Evolutionary conservation across 1,139 yeast genomes (phyloP), one percentile per base, ranked within the genome.

Genomic region (Pichia sp.): DNA sequence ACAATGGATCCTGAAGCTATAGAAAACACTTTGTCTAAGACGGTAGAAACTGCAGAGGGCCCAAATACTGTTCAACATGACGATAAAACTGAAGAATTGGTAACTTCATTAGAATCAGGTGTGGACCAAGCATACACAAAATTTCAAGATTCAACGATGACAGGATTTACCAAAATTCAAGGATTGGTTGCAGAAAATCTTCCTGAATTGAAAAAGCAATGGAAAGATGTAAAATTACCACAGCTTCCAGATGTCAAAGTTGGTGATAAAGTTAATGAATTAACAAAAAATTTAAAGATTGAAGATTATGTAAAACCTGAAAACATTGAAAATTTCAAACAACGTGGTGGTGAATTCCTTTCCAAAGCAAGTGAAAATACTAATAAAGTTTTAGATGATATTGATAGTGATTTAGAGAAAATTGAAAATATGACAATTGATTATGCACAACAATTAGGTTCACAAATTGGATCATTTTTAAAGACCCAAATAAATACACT

Each of bases 341-440:
- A 67, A 69, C 52, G 73, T 68, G 55, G 68, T 63, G 40, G 56
- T 56, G 47, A 65, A 62, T 31, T 53, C 42, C 55, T 73, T 27
- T 57, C 60, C 11, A 60, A 64, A 41, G 56, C 73, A 34, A 60
- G 70, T 32, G 58, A 60, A 31, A 76, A 74, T 53, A 86, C 90
- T 7, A 80, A 74, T 56, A 59, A 62, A 46, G 82, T 83, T 45
- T 70, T 86, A 51, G 90, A 85, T 58, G 72, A 74, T 6, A 70
- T 86, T 48, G 95, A 86, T 62, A 71, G 76, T 30, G 85, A 79
- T 54, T 70, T 86, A 45, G 95, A 83, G 57, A 71, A 71, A 48
- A 78, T 86, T 8, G 95, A 83, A 60, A 75, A 74, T 51, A 71
- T 72, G 42, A 88, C 92, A 0, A 78, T 83, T 0, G 72, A 72